Percentiles rank a stretch among this genome's conserved stretches.
Evolutionary conservation across 345 rosid genomes (phyloP).

Genomic region (Salix exigua): DNA sequence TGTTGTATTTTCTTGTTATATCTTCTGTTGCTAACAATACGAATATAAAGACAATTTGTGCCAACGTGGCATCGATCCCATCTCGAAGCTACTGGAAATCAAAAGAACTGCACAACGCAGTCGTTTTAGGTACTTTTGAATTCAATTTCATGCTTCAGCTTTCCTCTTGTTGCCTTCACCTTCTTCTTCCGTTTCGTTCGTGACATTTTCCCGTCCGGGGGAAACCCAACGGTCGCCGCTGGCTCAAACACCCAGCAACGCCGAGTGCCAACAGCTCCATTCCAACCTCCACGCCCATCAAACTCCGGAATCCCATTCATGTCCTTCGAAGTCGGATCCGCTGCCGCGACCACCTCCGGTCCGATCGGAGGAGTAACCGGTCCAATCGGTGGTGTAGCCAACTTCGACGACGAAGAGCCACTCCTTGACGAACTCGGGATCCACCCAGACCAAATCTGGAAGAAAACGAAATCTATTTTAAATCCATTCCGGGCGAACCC

Average conservation of each 20-base stretch:
- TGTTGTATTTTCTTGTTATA: no score
- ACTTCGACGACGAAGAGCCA: conserved; percentile 88
- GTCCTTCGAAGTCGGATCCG: conserved; percentile 86
- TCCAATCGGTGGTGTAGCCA: conserved; percentile 28
- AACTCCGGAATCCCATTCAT: conserved; percentile 75
- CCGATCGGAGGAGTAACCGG: conserved; percentile 35
- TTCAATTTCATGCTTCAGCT: no score
- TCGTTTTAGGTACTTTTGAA: no score
- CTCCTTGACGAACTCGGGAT: conserved; percentile 94
- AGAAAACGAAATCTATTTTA: conserved; percentile 75
- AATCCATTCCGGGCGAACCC: conserved; percentile 74
- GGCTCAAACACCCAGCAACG: conserved; percentile 64
- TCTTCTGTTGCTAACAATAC: no score
- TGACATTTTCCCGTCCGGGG: conserved; percentile 56
- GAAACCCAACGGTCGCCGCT: conserved; percentile 32
- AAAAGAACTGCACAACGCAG: no score
- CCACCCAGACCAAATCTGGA: conserved; percentile 97
- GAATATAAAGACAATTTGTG: no score
- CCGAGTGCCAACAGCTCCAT: conserved; percentile 66
- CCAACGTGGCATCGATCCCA: no score
- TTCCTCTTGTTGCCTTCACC: no score
- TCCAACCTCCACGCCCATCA: conserved; percentile 71
- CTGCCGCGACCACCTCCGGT: conserved; percentile 46
- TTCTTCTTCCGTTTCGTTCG: no score
- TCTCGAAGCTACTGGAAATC: no score